phyloP scores from a whole-genome alignment of 345 rosid species.

The Clarkia xantiana region DNA sequence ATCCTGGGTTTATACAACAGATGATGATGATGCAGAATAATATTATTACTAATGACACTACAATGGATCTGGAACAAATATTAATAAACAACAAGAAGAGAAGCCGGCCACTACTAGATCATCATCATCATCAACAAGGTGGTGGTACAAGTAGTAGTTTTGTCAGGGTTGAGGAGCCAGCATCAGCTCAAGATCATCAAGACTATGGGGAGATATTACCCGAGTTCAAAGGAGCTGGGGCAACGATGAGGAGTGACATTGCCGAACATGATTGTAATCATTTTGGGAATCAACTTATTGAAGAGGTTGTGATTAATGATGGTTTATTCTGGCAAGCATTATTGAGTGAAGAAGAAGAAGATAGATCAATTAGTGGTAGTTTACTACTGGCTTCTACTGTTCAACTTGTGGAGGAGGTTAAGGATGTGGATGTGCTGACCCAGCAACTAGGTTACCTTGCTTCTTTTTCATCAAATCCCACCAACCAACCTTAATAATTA shows the following conservation, averaged over 20 bases:
- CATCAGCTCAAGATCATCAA: no score
- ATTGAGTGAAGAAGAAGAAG: conserved; percentile 30
- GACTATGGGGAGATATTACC: conserved; percentile 23
- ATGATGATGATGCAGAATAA: no score
- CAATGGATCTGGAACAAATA: conserved; percentile 47
- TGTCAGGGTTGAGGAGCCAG: conserved; percentile 34
- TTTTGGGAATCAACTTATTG: conserved; percentile 17
- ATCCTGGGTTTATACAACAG: conserved; percentile 52
- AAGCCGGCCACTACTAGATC: conserved; percentile 24
- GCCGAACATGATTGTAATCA: conserved; percentile 12
- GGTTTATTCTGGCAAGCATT: conserved; percentile 64
- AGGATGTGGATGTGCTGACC: conserved; percentile 34
- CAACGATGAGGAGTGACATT: conserved; percentile 8
- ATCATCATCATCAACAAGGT: conserved; percentile 9
- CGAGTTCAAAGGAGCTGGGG: conserved; percentile 58
- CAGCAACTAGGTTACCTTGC: conserved; percentile 46
- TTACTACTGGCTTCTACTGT: conserved; percentile 16
- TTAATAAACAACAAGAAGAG: conserved; percentile 30
- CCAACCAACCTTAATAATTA: no score
- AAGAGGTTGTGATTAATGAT: conserved; percentile 24
- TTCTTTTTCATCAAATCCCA: no score
- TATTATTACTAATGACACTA: conserved; percentile 27
- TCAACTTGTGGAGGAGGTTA: conserved; percentile 23
- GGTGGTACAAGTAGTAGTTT: conserved; percentile 11
- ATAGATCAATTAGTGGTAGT: no score